Conservation (phyloP, 2,329 filamentous ascomycete genomes). For the Colletotrichum ledebouriae region DNA sequence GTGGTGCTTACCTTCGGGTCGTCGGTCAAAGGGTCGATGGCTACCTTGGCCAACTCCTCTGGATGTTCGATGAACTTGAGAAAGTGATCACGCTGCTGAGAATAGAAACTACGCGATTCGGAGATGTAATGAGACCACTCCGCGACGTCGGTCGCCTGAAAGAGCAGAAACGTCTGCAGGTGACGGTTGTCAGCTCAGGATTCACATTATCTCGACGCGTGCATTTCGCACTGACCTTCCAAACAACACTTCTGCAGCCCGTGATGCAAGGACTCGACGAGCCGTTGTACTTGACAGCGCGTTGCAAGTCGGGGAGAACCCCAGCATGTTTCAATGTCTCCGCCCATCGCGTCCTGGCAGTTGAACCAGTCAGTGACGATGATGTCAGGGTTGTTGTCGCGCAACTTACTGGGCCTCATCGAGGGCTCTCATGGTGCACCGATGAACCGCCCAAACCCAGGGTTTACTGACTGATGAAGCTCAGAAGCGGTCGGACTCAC, state of each 20-base stretch:
- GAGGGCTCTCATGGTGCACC: slow-evolving; percentile 32
- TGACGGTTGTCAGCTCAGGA: slow-evolving; percentile 37
- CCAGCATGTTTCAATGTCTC: slow-evolving; percentile 70
- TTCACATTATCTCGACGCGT: slow-evolving; percentile 5
- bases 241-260: slow-evolving; percentile 88
- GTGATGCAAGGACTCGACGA: slow-evolving; percentile 73
- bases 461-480: slow-evolving; percentile 7
- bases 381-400: slow-evolving; percentile 42
- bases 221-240: slow-evolving; percentile 75
- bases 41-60: slow-evolving; percentile 78
- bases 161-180: slow-evolving; percentile 81
- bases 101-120: slow-evolving; percentile 81
- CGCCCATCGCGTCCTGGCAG: slow-evolving; percentile 74
- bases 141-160: slow-evolving; percentile 73
- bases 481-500: slow-evolving; percentile 15
- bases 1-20: slow-evolving; percentile 68
- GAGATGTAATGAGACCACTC: slow-evolving; percentile 78
- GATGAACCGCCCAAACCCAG: slow-evolving; percentile 16
- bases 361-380: slow-evolving; percentile 31
- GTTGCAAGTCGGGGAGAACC: slow-evolving; percentile 72
- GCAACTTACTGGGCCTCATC: slow-evolving; percentile 39
- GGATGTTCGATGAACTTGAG: slow-evolving; percentile 87
- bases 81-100: slow-evolving; percentile 78
- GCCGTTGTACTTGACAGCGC: slow-evolving; percentile 72
- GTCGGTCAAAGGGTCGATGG: slow-evolving; percentile 87